A percentile compares a stretch with the other conserved stretches of the same genome.
Conservation (phyloP, 2,329 filamentous ascomycete species). For the Nemania bipapillata region DNA sequence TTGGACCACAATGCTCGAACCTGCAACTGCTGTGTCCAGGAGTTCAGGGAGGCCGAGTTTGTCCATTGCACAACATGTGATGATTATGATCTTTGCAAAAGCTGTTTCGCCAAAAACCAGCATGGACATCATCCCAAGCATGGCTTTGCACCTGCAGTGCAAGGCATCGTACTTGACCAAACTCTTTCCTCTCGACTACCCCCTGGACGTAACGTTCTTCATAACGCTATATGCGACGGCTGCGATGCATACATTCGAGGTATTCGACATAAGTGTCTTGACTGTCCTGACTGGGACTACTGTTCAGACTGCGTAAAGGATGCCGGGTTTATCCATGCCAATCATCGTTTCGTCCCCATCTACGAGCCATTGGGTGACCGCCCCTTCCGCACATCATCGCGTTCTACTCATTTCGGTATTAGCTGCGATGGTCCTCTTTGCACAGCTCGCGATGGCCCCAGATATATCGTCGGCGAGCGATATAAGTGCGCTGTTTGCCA, state of each 20-base stretch:
- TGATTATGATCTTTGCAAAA: constrained; percentile 91
- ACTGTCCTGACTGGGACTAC: constrained; percentile 98
- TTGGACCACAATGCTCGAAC: constrained; percentile 61
- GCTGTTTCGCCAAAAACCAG: constrained; percentile 77
- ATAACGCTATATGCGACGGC: constrained; percentile 92
- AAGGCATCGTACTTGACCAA: constrained; percentile 69
- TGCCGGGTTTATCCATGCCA: constrained; percentile 76
- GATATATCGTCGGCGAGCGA: constrained; percentile 84
- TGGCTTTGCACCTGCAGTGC: constrained; percentile 75
- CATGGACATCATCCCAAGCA: constrained; percentile 95
- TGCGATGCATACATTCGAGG: constrained; percentile 90
- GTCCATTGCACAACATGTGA: constrained; percentile 86
- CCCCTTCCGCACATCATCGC: constrained; percentile 55
- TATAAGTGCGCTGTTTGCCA: constrained; percentile 98
- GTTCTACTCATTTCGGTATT: constrained; percentile 78
- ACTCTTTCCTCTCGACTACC: constrained; percentile 74
- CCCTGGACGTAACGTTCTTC: constrained; percentile 81
- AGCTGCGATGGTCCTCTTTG: constrained; percentile 96
- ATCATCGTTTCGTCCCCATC: constrained; percentile 88
- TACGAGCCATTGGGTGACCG: constrained; percentile 73
- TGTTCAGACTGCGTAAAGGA: constrained; percentile 79
- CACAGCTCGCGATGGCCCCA: constrained; percentile 65
- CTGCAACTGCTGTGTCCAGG: constrained; percentile 74
- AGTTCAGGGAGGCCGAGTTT: constrained; percentile 80
- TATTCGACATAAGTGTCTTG: constrained; percentile 93